Base-by-base conservation (phyloP, 2,329 filamentous ascomycete genomes). In the Diaporthe sp. region DNA sequence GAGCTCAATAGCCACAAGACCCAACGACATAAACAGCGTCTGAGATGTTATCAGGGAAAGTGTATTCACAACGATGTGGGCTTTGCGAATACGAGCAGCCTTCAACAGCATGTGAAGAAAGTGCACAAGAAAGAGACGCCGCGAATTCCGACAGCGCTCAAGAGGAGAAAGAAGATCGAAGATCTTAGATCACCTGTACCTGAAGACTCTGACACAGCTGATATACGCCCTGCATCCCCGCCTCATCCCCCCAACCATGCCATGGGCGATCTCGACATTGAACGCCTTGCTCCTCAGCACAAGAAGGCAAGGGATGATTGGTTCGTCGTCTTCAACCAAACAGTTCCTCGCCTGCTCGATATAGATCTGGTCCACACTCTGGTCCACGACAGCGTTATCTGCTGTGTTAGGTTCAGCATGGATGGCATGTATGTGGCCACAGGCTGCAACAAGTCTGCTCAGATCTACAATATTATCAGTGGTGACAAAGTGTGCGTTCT, bases 381-480 rank as follows among this genome's bases (percentile, higher is more conserved):
- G 70, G 91, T 92, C 75, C 97, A 99, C 81, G 94, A 98, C 81
- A 98, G 96, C 79, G 97, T 98, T 7, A 97, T 99, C 0, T 98
- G 97, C 89, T 99, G 97, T 82, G 97, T 99, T 44, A 91, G 97
- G 74, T 99, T 99, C 87, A 98, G 96, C 82, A 91, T 94, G 71
- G 97, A 99, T 81, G 97, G 97, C 78, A 96, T 97, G 81, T 98
- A 94, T 79, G 94, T 98, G 71, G 97, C 97, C 9, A 98, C 97
- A 7, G 97, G 97, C 59, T 98, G 97, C 88, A 99, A 98, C 84
- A 89, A 96, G 77, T 97, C 95, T 22, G 97, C 97, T n/a, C 96
- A 98, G 84, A 98, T 99, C 79, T 99, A 97, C 83, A 97, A 99
- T 78, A 96, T 98, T 56, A 89, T 91, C 79, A 94, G 91, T 19